These are phyloP conservation scores for Curvularia lunata DNA, from an alignment of 2,329 filamentous ascomycete species.

Conservation along the genomic window DNA sequence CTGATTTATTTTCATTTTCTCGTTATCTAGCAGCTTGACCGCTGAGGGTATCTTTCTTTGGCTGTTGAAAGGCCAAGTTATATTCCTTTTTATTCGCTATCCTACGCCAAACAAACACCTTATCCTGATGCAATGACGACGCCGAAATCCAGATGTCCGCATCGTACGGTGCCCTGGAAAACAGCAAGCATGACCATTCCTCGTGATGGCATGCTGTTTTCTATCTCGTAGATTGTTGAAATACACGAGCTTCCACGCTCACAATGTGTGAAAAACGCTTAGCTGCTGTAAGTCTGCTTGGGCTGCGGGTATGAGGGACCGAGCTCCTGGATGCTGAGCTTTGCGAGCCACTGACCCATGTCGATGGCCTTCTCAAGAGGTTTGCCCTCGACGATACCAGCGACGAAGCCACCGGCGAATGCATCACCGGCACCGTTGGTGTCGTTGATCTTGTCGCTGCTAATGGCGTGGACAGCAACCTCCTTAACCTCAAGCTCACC, in stretches of 20 bases:
- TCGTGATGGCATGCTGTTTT: slow-evolving; percentile 30
- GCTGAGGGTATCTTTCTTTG: slow-evolving; percentile 28
- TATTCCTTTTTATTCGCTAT: slow-evolving; percentile 8
- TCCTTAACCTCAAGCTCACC: slow-evolving; percentile 70
- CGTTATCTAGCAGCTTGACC: slow-evolving; percentile 9
- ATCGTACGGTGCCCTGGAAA: background rate
- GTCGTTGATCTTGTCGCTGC: slow-evolving; percentile 81
- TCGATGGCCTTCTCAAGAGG: slow-evolving; percentile 78
- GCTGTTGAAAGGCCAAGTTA: slow-evolving; percentile 31
- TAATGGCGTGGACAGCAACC: slow-evolving; percentile 82
- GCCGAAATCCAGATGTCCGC: slow-evolving; percentile 2
- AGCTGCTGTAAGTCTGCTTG: slow-evolving; percentile 51
- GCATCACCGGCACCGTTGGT: slow-evolving; percentile 97
- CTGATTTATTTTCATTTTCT: slow-evolving; percentile 2
- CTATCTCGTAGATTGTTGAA: slow-evolving; percentile 51
- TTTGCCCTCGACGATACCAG: slow-evolving; percentile 86
- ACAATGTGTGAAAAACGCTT: slow-evolving; percentile 30
- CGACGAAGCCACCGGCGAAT: slow-evolving; percentile 92
- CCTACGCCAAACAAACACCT: slow-evolving; percentile 12
- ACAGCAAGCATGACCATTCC: slow-evolving; percentile 4
- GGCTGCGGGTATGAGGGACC: slow-evolving; percentile 76
- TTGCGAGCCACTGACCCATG: slow-evolving; percentile 96
- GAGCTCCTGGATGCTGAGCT: slow-evolving; percentile 90
- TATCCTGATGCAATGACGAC: slow-evolving; percentile 3
- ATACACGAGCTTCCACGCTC: slow-evolving; percentile 49